phyloP scores from a whole-genome alignment of 2,329 filamentous ascomycete species.

The Dactylellina leptospora region DNA sequence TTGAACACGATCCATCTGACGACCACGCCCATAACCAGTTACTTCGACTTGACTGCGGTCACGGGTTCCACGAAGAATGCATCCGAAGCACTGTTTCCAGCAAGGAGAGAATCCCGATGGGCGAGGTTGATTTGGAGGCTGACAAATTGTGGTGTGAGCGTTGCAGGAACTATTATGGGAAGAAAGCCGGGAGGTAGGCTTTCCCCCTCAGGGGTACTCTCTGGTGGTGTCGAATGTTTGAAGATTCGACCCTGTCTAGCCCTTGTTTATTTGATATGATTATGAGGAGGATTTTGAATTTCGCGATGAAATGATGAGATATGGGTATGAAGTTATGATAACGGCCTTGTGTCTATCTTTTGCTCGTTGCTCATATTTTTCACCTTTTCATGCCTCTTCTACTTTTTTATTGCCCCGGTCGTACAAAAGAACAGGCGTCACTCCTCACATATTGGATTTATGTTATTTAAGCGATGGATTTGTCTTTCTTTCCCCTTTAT shows the following conservation, averaged over 20 bases:
- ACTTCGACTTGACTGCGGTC: slow-evolving; percentile 55
- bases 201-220: too few relatives aligned
- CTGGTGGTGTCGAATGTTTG: too few relatives aligned
- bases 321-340: too few relatives aligned
- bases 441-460: not conserved
- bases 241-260: too few relatives aligned
- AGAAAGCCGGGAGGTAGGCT: slow-evolving; percentile 50
- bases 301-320: too few relatives aligned
- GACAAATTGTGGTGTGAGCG: slow-evolving; percentile 51
- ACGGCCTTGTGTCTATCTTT: too few relatives aligned
- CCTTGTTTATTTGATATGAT: not conserved
- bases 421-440: not conserved
- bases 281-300: not conserved
- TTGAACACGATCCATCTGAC: slow-evolving; percentile 31
- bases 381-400: too few relatives aligned
- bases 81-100: slow-evolving; percentile 34
- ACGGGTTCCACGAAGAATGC: slow-evolving; percentile 55
- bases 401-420: not conserved
- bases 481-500: not conserved
- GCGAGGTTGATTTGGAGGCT: slow-evolving; percentile 39
- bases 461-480: not conserved
- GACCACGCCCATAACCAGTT: slow-evolving; percentile 45
- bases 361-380: too few relatives aligned
- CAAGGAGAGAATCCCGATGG: slow-evolving; percentile 37
- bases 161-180: slow-evolving; percentile 34